Evolutionary conservation across 116 monocot genomes (phyloP), one percentile per base, ranked within the genome.

Genomic region (Papilionanthe hybrid): DNA sequence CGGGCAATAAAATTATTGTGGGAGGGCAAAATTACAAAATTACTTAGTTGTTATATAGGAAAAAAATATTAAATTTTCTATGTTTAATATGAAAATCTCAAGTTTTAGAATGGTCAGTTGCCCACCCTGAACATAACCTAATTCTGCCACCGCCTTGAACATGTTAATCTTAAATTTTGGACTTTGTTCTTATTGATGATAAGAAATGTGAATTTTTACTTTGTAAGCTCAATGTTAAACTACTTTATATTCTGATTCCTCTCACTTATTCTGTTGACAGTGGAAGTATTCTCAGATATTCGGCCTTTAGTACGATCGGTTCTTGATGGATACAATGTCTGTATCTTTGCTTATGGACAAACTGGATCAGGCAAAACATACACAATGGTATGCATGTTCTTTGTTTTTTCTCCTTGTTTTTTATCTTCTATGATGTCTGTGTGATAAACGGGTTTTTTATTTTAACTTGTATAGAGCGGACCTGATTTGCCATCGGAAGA

Each of bases 351-450:
- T 44, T 94, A 94, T 56, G 94, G 94, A 45, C 94, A 94, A 83
- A 95, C 95, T 77, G 95, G 92, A 37, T 92, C 92, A 32, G 94
- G 94, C 58, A 94, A 94, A 85, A 94, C 94, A 15, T 92, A 95
- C 81, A 95, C 95, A 32, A 95, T 95, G 95, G 95, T 92, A 86
- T 81, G 12, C 45, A 17, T 4, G 4, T 80, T 45, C 47, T 22
- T 78, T 49, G 3, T 53, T 15, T 53, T 15, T 79, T 32, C 73
- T 42, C 28, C 43, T 44, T 1, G 42, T 57, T 43, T 80, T 75
- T 25, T 77, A 42, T 5, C 55, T 42, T 53, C 13, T 15, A 15
- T 56, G 30, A 29, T 41, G 50, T 77, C 9, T 25, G 28, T 55
- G 19, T 73, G 20, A 73, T n/a, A 44, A 20, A 4, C 17, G 53